A percentile compares a stretch with the other conserved stretches of the same genome.
Evolutionary conservation across 495 filamentous ascomycete species (phyloP).

Genomic region (Aspergillus baeticus): DNA sequence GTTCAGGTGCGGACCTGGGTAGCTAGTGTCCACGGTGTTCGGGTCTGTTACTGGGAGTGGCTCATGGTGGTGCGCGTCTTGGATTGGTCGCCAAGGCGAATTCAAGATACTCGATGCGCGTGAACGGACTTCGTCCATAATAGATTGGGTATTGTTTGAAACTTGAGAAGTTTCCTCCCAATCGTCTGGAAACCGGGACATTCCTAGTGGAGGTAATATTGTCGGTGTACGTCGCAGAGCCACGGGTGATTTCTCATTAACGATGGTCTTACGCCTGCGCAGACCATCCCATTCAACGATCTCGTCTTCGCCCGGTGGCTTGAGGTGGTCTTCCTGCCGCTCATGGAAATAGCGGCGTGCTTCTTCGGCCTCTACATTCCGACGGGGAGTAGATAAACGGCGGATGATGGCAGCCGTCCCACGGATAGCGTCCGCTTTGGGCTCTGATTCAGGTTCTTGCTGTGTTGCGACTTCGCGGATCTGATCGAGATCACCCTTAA

Average conservation of each 20-base stretch:
- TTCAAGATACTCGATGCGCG: conserved; percentile 38
- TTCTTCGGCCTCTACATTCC: conserved; percentile 80
- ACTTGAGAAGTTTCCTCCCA: conserved; percentile 34
- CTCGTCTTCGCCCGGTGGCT: conserved; percentile 73
- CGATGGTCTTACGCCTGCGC: conserved; percentile 73
- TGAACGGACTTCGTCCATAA: conserved; percentile 61
- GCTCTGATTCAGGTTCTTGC: conserved; percentile 91
- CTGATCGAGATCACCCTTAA: conserved; percentile 91
- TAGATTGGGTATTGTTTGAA: conserved; percentile 33
- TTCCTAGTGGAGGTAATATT: conserved; percentile 78
- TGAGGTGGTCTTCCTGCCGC: conserved; percentile 65
- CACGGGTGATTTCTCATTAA: conserved; percentile 48
- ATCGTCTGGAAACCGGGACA: conserved; percentile 76
- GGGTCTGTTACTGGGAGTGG: conserved; percentile 27
- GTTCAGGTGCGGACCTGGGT: conserved; percentile 33
- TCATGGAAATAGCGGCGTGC: conserved; percentile 77
- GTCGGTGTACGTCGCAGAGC: conserved; percentile 36
- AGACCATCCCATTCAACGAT: conserved; percentile 92
- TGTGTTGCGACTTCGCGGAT: conserved; percentile 92
- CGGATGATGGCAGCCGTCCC: conserved; percentile 88
- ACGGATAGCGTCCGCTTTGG: conserved; percentile 93
- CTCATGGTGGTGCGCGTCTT: conserved; percentile 29
- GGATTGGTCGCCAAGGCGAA: conserved; percentile 33
- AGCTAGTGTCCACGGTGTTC: conserved; percentile 45
- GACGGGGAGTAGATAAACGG: conserved; percentile 71